These are phyloP conservation scores for Phytophthora litchii DNA, from an alignment of 352 stramenopile genomes.

Conservation along the genomic window DNA sequence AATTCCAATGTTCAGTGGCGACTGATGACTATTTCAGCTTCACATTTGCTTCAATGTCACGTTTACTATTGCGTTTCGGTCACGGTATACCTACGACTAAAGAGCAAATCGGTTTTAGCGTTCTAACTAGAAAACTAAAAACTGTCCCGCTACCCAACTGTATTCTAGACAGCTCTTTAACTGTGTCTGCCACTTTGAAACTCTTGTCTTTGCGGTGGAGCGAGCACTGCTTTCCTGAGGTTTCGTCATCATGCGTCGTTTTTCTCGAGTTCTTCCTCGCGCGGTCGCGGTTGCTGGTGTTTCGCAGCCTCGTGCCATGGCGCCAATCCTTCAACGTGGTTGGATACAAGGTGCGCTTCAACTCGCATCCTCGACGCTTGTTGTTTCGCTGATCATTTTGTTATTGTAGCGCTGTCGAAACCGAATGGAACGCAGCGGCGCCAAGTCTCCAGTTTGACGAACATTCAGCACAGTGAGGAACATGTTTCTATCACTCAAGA, in stretches of 20 bases:
- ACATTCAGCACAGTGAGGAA: constrained; percentile 14
- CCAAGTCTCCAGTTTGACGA: constrained; percentile 20
- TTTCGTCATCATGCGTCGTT: constrained; percentile 21
- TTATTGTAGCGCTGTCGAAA: constrained; percentile 9
- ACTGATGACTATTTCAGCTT: background rate
- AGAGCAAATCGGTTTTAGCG: too few relatives aligned
- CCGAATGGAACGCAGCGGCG: constrained; percentile 16
- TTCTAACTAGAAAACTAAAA: too few relatives aligned
- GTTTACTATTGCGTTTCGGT: constrained; percentile 24
- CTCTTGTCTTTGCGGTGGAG: constrained; percentile 27
- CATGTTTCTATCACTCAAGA: constrained; percentile 32
- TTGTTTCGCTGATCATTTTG: constrained; percentile 2
- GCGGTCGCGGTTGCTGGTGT: constrained; percentile 6
- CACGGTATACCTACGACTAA: background rate
- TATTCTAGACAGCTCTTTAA: background rate
- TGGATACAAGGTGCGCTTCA: constrained; percentile 35
- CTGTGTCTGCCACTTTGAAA: constrained; percentile 27
- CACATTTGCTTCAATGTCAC: constrained; percentile 15
- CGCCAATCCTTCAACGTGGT: constrained; percentile 16
- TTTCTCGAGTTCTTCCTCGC: constrained; percentile 31
- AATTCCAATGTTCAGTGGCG: background rate
- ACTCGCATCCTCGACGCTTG: constrained; percentile 8
- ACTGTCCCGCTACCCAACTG: background rate
- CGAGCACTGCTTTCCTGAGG: constrained; percentile 10
- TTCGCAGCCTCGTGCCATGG: constrained; percentile 14